Evolutionary conservation across 768 basidiomycete genomes (phyloP).

Genomic region (Panaeolus papilionaceus): DNA sequence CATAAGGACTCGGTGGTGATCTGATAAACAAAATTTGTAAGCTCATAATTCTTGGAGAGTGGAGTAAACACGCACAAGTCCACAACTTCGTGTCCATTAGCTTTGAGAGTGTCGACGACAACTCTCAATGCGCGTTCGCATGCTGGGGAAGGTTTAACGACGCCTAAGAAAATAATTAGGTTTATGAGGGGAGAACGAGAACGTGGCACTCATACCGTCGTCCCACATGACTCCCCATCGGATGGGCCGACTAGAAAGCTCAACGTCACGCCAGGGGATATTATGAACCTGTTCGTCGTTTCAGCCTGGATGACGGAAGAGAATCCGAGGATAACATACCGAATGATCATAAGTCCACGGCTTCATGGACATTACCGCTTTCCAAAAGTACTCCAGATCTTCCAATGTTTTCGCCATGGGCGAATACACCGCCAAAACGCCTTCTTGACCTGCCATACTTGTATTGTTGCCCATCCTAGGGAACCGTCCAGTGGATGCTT

Average conservation of each 20-base stretch:
- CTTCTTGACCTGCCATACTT: constrained; percentile 64
- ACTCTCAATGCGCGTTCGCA: constrained; percentile 58
- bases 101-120: constrained; percentile 50
- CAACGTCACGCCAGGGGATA: constrained; percentile 45
- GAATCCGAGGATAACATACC: constrained; percentile 28
- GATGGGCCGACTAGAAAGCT: constrained; percentile 38
- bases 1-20: constrained; percentile 53
- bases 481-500: constrained; percentile 55
- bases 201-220: constrained; percentile 49
- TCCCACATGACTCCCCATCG: constrained; percentile 70
- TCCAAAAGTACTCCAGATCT: constrained; percentile 70
- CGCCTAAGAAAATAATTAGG: constrained; percentile 40
- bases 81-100: constrained; percentile 55
- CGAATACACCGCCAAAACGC: constrained; percentile 56
- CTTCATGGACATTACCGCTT: constrained; percentile 61
- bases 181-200: not conserved
- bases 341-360: constrained; percentile 71
- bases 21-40: constrained; percentile 26
- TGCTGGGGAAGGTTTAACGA: constrained; percentile 64
- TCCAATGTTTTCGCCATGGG: constrained; percentile 68
- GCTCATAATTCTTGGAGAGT: not conserved
- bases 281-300: not conserved
- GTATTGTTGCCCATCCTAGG: constrained; percentile 50
- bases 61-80: constrained; percentile 43
- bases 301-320: not conserved